Percentiles rank a stretch among this genome's conserved stretches.
These are phyloP conservation scores for Dipodascus geniculatus DNA, from an alignment of 805 yeast species.

Conservation along the genomic window DNA sequence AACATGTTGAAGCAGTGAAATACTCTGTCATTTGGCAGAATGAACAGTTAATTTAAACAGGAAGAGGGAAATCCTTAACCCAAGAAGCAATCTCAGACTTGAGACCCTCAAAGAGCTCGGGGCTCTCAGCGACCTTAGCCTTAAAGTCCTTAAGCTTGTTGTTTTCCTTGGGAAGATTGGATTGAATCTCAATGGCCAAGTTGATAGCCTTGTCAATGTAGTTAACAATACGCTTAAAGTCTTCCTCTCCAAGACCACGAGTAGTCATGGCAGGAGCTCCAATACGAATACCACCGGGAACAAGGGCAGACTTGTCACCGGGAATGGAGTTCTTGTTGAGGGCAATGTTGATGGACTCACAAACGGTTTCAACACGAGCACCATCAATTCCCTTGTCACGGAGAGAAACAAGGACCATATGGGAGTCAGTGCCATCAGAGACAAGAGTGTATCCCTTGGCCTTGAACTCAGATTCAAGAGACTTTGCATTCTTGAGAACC, in stretches of 20 bases:
- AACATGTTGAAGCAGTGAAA: constrained; percentile 1
- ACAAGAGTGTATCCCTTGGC: constrained; percentile 69
- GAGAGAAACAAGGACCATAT: constrained; percentile 83
- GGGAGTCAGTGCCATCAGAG: constrained; percentile 94
- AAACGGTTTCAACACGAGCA: constrained; percentile 91
- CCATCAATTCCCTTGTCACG: constrained; percentile 89
- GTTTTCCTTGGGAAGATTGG: constrained; percentile 76
- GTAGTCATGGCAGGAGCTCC: constrained; percentile 99
- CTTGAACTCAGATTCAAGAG: constrained; percentile 65
- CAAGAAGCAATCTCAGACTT: constrained; percentile 76
- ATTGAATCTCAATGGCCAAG: constrained; percentile 67
- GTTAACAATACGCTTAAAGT: constrained; percentile 66
- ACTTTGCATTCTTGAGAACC: constrained; percentile 80
- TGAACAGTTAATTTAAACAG: constrained; percentile 18
- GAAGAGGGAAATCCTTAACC: constrained; percentile 50
- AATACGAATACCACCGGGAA: constrained; percentile 94
- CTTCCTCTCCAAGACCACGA: constrained; percentile 85
- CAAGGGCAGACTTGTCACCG: constrained; percentile 92
- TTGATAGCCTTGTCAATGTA: constrained; percentile 73
- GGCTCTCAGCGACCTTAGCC: constrained; percentile 60
- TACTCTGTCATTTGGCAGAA: too few relatives aligned
- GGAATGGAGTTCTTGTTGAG: constrained; percentile 96
- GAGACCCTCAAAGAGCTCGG: constrained; percentile 52
- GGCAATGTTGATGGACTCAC: constrained; percentile 90
- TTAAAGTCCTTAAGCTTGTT: constrained; percentile 95